phyloP scores from a whole-genome alignment of 768 basidiomycete genomes.

The Leccinum subgranulosum region DNA sequence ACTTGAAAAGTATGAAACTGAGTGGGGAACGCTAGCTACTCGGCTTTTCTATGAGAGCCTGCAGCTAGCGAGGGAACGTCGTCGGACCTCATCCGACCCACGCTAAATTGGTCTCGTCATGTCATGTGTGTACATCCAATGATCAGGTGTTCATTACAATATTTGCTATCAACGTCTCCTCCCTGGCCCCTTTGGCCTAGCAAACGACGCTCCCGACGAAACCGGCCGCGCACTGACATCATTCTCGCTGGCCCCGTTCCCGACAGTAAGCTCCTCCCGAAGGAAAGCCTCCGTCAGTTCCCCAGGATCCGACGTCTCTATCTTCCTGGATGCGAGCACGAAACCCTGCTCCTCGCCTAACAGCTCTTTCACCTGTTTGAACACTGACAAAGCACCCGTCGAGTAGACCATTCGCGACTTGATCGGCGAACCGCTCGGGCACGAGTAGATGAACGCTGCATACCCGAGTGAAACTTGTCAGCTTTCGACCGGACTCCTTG shows the following conservation, averaged over 20 bases:
- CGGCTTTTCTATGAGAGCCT: neutral
- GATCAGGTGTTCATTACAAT: neutral
- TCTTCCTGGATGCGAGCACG: conserved; percentile 51
- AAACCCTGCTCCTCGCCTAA: conserved; percentile 42
- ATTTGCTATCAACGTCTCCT: conserved; percentile 40
- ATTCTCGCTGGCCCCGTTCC: conserved; percentile 1
- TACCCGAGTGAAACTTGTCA: conserved; percentile 1
- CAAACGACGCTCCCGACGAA: conserved; percentile 48
- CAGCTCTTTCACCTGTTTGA: conserved; percentile 52
- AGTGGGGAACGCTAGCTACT: neutral
- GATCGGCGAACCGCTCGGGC: conserved; percentile 76
- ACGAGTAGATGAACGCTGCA: conserved; percentile 90
- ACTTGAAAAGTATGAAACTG: neutral
- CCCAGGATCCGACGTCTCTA: conserved; percentile 78
- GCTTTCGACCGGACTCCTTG: neutral
- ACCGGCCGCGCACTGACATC: conserved; percentile 12
- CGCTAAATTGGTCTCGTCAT: neutral
- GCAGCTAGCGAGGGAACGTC: neutral
- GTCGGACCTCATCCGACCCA: conserved; percentile 27
- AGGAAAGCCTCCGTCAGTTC: conserved; percentile 70
- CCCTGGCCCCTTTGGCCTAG: conserved; percentile 66
- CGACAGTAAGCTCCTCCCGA: conserved; percentile 50
- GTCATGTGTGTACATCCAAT: neutral
- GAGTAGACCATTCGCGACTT: conserved; percentile 91
- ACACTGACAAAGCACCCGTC: conserved; percentile 57